Conservation (phyloP, 2,329 filamentous ascomycete genomes). For the Penicillium sp. region DNA sequence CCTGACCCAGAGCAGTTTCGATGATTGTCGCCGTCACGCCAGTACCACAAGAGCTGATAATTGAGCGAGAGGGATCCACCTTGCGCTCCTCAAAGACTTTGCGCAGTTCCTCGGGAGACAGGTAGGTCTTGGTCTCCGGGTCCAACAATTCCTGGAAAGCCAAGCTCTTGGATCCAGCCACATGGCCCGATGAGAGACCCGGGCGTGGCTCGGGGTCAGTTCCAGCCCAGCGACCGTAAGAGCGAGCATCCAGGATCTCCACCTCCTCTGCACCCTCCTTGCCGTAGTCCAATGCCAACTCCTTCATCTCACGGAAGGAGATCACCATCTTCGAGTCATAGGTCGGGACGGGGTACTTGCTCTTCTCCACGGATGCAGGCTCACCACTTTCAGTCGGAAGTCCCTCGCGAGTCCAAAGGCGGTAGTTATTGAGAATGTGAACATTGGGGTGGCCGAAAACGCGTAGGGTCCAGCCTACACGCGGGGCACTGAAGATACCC, state of each 20-base stretch:
- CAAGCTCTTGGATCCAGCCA: slow-evolving; percentile 82
- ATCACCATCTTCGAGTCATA: slow-evolving; percentile 67
- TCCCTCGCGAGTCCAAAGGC: slow-evolving; percentile 83
- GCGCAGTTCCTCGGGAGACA: slow-evolving; percentile 69
- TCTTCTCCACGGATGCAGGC: slow-evolving; percentile 38
- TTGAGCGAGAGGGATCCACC: slow-evolving; percentile 74
- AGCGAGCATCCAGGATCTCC: slow-evolving; percentile 86
- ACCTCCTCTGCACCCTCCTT: slow-evolving; percentile 82
- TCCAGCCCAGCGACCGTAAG: slow-evolving; percentile 76
- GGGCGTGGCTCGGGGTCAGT: slow-evolving; percentile 81
- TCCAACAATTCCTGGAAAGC: slow-evolving; percentile 80
- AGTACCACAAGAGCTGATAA: slow-evolving; percentile 87
- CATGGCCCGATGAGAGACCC: slow-evolving; percentile 84
- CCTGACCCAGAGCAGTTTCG: slow-evolving; percentile 80
- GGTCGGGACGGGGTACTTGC: slow-evolving; percentile 53
- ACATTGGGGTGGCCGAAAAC: slow-evolving; percentile 88
- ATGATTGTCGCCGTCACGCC: slow-evolving; percentile 91
- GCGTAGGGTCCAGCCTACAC: slow-evolving; percentile 89
- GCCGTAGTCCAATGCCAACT: slow-evolving; percentile 71
- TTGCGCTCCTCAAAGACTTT: slow-evolving; percentile 78
- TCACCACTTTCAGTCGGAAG: slow-evolving; percentile 76
- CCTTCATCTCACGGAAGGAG: slow-evolving; percentile 78
- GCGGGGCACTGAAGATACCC: slow-evolving; percentile 90
- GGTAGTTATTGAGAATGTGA: slow-evolving; percentile 93
- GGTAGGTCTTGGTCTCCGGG: slow-evolving; percentile 75